A percentile compares a stretch with the other conserved stretches of the same genome.
Conservation (phyloP, 768 basidiomycete genomes). For the Collybia mongolica region DNA sequence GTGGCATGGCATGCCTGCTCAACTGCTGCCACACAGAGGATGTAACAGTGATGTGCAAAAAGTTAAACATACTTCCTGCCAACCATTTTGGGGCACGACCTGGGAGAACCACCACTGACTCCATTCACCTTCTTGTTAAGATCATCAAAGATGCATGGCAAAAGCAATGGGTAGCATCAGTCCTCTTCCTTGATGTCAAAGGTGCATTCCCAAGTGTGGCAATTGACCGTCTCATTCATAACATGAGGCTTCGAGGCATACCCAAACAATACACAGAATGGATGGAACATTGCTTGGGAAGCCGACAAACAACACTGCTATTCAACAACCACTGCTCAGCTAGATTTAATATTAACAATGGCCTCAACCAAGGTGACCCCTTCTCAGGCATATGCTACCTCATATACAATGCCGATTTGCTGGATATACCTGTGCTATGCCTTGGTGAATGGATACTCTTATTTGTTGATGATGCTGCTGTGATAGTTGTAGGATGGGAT, state of each 20-base stretch:
- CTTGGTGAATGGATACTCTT: background rate
- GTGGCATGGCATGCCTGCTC: too few relatives aligned
- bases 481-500: background rate
- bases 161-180: constrained; percentile 17
- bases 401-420: constrained; percentile 22
- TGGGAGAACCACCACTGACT: constrained; percentile 27
- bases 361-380: constrained; percentile 22
- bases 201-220: too few relatives aligned
- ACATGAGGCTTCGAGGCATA: background rate
- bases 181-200: constrained; percentile 26
- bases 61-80: too few relatives aligned
- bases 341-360: constrained; percentile 1
- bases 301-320: too few relatives aligned
- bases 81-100: constrained; percentile 29
- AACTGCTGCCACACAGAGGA: too few relatives aligned
- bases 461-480: background rate
- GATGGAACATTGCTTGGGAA: too few relatives aligned
- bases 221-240: background rate
- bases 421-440: constrained; percentile 2
- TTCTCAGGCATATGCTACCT: constrained; percentile 21
- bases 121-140: constrained; percentile 25
- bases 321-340: background rate
- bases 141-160: constrained; percentile 36
- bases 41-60: too few relatives aligned
- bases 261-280: too few relatives aligned